Conservation (phyloP, 352 stramenopile species). For the Blastocystis sp. region DNA sequence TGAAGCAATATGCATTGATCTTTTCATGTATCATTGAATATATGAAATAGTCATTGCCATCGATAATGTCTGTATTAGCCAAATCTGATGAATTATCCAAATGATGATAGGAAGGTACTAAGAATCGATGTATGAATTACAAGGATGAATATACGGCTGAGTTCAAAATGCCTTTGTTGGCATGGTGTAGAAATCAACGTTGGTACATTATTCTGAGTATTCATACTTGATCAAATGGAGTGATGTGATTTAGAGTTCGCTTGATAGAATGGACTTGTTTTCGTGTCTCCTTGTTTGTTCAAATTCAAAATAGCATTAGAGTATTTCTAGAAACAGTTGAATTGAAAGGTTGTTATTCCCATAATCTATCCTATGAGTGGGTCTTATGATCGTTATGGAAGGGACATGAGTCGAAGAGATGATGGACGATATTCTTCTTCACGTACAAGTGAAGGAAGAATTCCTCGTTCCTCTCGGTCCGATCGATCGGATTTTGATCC, state of each 20-base stretch:
- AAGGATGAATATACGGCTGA: background rate
- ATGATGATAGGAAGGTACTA: slow-evolving; percentile 22
- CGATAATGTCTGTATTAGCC: slow-evolving; percentile 9
- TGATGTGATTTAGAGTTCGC: background rate
- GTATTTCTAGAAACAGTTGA: too few relatives aligned
- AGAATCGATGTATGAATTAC: background rate
- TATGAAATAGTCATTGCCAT: background rate
- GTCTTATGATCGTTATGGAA: background rate
- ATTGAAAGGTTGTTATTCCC: background rate
- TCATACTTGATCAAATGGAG: background rate
- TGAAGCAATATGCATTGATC: background rate
- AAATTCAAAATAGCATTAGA: too few relatives aligned
- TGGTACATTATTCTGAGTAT: background rate
- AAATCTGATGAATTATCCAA: background rate
- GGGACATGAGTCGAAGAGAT: background rate
- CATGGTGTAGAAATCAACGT: slow-evolving; percentile 3
- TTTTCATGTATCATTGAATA: background rate
- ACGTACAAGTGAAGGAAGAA: too few relatives aligned
- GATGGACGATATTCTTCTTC: background rate
- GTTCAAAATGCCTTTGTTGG: background rate
- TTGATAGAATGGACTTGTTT: background rate
- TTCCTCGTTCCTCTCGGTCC: background rate
- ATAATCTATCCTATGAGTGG: background rate
- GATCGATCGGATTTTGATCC: background rate
- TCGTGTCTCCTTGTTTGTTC: background rate